Conservation (phyloP, 2,329 filamentous ascomycete genomes). For the Dothiorella sarmentorum region DNA sequence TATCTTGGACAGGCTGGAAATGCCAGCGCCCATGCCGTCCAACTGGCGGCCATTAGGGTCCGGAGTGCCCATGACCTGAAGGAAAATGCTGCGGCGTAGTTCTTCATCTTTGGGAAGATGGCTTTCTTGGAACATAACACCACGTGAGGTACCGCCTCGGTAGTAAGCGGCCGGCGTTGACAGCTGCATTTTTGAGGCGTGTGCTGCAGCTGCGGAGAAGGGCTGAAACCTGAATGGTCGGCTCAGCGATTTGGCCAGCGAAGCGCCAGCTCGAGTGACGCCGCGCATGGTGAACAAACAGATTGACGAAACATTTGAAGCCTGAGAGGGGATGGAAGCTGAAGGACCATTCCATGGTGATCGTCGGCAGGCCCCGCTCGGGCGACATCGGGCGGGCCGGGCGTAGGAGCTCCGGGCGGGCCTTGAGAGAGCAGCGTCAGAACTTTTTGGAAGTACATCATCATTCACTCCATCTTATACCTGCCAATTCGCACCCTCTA, state of each 20-base stretch:
- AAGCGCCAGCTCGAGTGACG: background rate
- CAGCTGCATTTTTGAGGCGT: constrained; percentile 9
- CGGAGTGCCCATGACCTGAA: constrained; percentile 60
- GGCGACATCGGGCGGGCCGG: constrained; percentile 13
- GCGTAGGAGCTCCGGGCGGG: constrained; percentile 1
- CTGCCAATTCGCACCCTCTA: background rate
- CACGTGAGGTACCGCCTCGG: constrained; percentile 67
- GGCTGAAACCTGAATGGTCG: background rate
- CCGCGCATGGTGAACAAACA: background rate
- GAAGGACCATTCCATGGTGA: background rate
- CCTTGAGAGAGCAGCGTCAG: background rate
- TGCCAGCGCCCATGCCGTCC: constrained; percentile 66
- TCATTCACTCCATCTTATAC: background rate
- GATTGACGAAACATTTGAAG: background rate
- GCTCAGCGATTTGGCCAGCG: background rate
- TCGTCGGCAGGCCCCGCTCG: background rate
- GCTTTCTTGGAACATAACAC: constrained; percentile 56
- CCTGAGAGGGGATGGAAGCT: too few relatives aligned
- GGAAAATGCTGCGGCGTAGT: constrained; percentile 55
- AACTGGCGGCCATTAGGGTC: constrained; percentile 68
- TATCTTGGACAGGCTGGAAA: constrained; percentile 68
- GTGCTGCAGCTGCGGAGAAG: background rate
- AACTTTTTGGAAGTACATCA: constrained; percentile 14
- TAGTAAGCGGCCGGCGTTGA: constrained; percentile 54
- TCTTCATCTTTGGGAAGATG: constrained; percentile 48